These are phyloP conservation scores for Pseudogymnoascus sp. DNA, from an alignment of 2,329 filamentous ascomycete genomes.

Conservation along the genomic window DNA sequence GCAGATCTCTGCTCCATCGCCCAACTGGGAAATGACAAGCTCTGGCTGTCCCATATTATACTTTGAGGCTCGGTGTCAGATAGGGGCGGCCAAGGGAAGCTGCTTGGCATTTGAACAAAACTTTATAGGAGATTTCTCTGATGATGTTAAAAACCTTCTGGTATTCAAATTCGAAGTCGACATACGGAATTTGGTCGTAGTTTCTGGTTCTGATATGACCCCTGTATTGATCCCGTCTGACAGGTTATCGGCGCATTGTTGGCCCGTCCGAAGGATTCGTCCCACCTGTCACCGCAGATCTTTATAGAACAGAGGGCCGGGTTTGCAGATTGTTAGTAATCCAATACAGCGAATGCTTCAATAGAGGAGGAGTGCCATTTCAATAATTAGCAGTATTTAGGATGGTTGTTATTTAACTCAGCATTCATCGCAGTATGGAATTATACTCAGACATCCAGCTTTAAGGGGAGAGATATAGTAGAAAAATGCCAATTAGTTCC, in stretches of 20 bases:
- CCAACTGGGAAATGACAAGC: background rate
- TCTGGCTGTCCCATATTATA: background rate
- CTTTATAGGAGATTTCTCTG: background rate
- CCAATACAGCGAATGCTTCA: background rate
- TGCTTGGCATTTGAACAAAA: background rate
- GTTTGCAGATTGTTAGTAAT: background rate
- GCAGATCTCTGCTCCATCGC: background rate
- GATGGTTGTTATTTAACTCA: background rate
- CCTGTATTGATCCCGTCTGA: background rate
- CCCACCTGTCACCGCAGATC: background rate
- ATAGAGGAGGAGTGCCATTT: background rate
- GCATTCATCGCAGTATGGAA: background rate
- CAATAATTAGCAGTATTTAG: background rate
- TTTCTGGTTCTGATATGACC: background rate
- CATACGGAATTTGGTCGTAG: background rate
- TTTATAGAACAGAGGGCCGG: background rate
- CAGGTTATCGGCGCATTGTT: background rate
- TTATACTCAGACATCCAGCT: background rate
- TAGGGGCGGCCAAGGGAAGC: background rate
- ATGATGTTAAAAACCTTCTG: background rate
- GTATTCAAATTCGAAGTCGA: background rate
- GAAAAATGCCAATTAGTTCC: background rate
- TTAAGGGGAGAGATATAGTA: background rate
- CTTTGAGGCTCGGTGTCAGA: background rate
- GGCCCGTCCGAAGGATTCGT: background rate